A percentile compares a stretch with the other conserved stretches of the same genome.
These are phyloP conservation scores for Fusarium sulawesiense DNA, from an alignment of 2,329 filamentous ascomycete species.

Conservation along the genomic window DNA sequence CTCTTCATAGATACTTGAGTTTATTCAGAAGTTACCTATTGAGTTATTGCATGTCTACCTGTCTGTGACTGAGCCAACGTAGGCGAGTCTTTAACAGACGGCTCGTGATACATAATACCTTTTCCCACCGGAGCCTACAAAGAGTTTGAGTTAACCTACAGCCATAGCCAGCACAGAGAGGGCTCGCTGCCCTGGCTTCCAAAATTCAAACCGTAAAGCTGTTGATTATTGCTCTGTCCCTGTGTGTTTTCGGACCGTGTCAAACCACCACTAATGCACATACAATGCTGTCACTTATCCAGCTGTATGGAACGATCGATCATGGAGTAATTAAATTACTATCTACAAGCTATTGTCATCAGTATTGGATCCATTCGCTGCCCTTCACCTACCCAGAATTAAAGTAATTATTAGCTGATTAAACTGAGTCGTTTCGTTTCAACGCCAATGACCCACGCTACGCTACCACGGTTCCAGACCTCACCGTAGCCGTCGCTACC, in stretches of 20 bases:
- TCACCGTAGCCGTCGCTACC: constrained; percentile 43
- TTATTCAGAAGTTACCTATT: not conserved
- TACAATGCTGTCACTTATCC: not conserved
- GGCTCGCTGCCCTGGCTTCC: not conserved
- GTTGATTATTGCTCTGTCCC: not conserved
- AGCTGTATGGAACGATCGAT: not conserved
- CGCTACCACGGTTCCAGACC: constrained; percentile 27
- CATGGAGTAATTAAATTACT: not conserved
- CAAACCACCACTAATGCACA: not conserved
- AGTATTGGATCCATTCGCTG: not conserved
- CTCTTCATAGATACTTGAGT: not conserved
- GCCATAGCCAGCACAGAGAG: not conserved
- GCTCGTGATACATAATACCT: not conserved
- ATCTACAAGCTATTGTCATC: not conserved
- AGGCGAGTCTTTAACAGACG: not conserved
- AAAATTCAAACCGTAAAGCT: not conserved
- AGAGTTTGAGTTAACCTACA: not conserved
- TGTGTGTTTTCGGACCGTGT: not conserved
- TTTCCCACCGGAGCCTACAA: not conserved
- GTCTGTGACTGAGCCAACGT: not conserved
- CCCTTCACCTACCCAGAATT: not conserved
- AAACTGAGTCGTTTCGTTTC: constrained; percentile 24
- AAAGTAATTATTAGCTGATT: constrained; percentile 1
- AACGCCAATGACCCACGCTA: constrained; percentile 8
- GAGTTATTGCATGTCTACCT: not conserved